Conservation (phyloP, 441 rosid species). For the Croton laevigatus region DNA sequence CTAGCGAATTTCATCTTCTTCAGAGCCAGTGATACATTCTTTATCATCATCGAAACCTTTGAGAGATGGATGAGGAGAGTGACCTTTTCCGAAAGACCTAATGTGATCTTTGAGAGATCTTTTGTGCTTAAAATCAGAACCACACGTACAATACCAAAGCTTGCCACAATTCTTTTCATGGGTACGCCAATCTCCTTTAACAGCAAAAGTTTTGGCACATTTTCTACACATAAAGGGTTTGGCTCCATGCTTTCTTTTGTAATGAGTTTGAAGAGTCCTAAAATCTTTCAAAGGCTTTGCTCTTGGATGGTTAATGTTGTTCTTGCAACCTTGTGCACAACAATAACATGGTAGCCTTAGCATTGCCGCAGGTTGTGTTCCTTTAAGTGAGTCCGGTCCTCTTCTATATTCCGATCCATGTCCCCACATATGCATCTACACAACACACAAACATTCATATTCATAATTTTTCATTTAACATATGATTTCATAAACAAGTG, state of each 20-base stretch:
- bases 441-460: not conserved
- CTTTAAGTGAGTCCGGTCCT: conserved; percentile 65
- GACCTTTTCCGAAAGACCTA: conserved; percentile 50
- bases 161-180: conserved; percentile 81
- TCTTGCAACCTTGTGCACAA: conserved; percentile 65
- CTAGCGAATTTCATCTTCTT: conserved; percentile 38
- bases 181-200: conserved; percentile 74
- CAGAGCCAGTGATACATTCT: conserved; percentile 72
- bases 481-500: no score
- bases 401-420: conserved; percentile 66
- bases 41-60: conserved; percentile 77
- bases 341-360: conserved; percentile 72
- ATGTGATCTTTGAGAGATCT: conserved; percentile 66
- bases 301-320: conserved; percentile 72
- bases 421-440: conserved; percentile 74
- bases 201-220: conserved; percentile 54
- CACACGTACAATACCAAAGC: conserved; percentile 64
- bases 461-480: no score
- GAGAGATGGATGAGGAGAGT: conserved; percentile 63
- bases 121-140: conserved; percentile 60
- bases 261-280: conserved; percentile 70
- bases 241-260: conserved; percentile 65
- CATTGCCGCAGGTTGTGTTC: conserved; percentile 75
- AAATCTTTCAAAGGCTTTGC: conserved; percentile 74
- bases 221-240: conserved; percentile 57